Evolutionary conservation across 257 asterid genomes (phyloP).

Genomic region (Gentiana straminea): DNA sequence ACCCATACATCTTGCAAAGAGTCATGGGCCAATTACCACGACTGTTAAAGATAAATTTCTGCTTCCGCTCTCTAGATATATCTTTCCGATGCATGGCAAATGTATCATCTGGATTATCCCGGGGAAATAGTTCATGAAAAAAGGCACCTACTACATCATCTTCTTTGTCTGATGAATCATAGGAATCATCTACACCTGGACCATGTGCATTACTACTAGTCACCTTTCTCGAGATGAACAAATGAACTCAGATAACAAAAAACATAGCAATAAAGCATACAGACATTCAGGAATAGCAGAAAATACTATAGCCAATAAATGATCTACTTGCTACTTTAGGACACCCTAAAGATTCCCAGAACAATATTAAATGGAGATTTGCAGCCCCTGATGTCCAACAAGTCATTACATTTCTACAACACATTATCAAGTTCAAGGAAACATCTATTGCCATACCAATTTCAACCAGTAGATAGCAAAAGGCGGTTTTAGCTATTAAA

Average conservation of each 20-base stretch:
- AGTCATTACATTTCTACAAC: neutral
- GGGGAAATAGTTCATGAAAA: constrained; percentile 34
- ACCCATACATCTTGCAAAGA: constrained; percentile 43
- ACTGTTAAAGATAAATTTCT: constrained; percentile 32
- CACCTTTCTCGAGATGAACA: neutral
- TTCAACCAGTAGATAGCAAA: no score
- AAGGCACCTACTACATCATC: constrained; percentile 4
- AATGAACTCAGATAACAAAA: constrained; percentile 3
- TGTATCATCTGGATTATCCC: constrained; percentile 14
- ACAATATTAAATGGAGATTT: neutral
- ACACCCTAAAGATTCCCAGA: neutral
- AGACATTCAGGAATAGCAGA: neutral
- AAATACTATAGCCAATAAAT: neutral
- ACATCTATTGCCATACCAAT: no score
- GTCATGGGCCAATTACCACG: constrained; percentile 32
- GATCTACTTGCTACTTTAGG: neutral
- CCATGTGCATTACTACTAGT: constrained; percentile 32
- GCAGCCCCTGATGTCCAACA: neutral
- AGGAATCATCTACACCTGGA: constrained; percentile 23
- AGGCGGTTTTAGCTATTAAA: no score
- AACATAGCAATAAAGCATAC: neutral
- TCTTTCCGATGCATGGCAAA: constrained; percentile 40
- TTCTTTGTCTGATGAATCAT: constrained; percentile 9
- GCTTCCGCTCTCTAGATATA: constrained; percentile 47
- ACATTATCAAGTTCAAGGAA: neutral